phyloP scores from a whole-genome alignment of 768 basidiomycete species.

The Boletus bicolor region DNA sequence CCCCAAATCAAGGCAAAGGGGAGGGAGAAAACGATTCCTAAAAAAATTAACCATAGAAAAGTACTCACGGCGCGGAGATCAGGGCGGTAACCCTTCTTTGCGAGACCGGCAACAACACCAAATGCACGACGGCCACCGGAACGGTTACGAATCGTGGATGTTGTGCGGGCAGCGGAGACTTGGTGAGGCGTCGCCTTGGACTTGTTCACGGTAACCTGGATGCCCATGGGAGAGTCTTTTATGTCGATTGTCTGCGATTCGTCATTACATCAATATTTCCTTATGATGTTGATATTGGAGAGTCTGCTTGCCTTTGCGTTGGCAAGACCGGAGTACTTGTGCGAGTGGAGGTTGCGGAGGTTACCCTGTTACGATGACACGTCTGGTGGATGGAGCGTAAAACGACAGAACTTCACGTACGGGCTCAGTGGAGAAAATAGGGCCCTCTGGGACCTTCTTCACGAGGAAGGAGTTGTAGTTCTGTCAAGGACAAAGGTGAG shows the following conservation, averaged over 20 bases:
- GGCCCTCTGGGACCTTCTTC: constrained; percentile 70
- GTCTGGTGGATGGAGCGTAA: constrained; percentile 3
- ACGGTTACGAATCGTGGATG: constrained; percentile 57
- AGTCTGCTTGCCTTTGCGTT: constrained; percentile 64
- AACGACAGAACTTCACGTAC: constrained; percentile 40
- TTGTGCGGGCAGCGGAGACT: constrained; percentile 48
- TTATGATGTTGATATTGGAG: background rate
- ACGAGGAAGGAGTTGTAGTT: constrained; percentile 84
- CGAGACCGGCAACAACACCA: constrained; percentile 56
- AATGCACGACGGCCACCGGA: constrained; percentile 69
- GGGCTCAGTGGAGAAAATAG: constrained; percentile 80
- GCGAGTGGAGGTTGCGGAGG: constrained; percentile 84
- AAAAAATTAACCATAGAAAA: background rate
- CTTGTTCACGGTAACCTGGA: constrained; percentile 67
- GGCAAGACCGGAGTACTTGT: constrained; percentile 87
- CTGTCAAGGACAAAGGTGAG: constrained; percentile 35
- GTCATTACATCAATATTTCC: background rate
- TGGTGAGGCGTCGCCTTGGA: constrained; percentile 50
- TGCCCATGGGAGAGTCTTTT: constrained; percentile 47
- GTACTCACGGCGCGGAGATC: constrained; percentile 73
- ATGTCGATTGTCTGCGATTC: constrained; percentile 61
- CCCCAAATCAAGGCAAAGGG: background rate
- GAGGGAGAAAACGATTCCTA: background rate
- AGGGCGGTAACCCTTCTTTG: constrained; percentile 71
- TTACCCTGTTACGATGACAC: constrained; percentile 56